A percentile compares a stretch with the other conserved stretches of the same genome.
phyloP scores from a whole-genome alignment of 257 asterid species.

The Echium plantagineum region DNA sequence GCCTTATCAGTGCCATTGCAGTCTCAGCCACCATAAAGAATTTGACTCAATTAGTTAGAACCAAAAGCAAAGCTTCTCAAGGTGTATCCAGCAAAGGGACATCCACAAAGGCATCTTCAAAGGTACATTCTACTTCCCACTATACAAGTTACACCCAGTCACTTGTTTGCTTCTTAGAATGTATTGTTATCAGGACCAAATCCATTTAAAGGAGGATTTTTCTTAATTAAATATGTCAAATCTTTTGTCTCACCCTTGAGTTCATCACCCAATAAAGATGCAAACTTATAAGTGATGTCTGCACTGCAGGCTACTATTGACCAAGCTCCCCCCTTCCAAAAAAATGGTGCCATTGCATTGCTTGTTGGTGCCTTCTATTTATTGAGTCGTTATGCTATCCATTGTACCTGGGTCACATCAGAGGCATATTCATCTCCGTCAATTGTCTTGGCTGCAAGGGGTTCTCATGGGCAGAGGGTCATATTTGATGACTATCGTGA shows the following conservation, averaged over 20 bases:
- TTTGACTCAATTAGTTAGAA: conserved; percentile 75
- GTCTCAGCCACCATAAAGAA: conserved; percentile 93
- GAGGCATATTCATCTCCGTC: conserved; percentile 99
- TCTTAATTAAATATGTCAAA: too few species aligned
- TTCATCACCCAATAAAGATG: neutral
- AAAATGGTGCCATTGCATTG: conserved; percentile 75
- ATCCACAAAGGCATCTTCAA: conserved; percentile 60
- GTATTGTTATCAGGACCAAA: neutral
- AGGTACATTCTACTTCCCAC: conserved; percentile 30
- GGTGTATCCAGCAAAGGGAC: conserved; percentile 64
- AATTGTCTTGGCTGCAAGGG: conserved; percentile 93
- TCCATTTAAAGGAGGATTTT: neutral
- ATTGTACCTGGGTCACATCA: conserved; percentile 97
- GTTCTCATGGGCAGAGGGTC: conserved; percentile 88
- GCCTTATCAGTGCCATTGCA: conserved; percentile 96
- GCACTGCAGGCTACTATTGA: conserved; percentile 58
- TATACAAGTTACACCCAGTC: too few species aligned
- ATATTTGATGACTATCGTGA: conserved; percentile 93
- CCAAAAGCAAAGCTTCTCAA: conserved; percentile 46
- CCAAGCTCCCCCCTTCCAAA: conserved; percentile 67
- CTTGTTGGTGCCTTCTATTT: conserved; percentile 80
- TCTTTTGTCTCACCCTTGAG: neutral
- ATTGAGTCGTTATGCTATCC: conserved; percentile 78
- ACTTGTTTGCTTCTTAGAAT: neutral
- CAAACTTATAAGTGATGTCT: conserved; percentile 4